These are phyloP conservation scores for Phytophthora cajani DNA, from an alignment of 352 stramenopile genomes.

Conservation along the genomic window DNA sequence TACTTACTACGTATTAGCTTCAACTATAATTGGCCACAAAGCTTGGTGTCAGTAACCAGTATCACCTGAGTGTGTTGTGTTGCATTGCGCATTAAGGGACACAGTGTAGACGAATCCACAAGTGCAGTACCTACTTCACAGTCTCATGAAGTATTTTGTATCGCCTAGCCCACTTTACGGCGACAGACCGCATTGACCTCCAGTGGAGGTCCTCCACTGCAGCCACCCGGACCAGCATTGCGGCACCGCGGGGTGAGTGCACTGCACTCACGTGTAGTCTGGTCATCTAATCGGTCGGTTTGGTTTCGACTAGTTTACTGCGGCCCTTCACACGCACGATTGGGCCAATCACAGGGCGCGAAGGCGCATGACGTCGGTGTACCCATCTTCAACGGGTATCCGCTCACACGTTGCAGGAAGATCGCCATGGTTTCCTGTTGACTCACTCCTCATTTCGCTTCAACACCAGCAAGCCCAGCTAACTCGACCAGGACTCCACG, in stretches of 20 bases:
- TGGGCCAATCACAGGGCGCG: constrained; percentile 22
- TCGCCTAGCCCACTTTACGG: background rate
- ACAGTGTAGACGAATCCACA: background rate
- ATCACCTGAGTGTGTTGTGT: no score
- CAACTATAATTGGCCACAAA: constrained; percentile 8
- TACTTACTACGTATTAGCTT: no score
- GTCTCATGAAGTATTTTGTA: background rate
- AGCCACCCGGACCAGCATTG: constrained; percentile 7
- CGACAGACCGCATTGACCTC: background rate
- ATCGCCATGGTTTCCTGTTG: constrained; percentile 13
- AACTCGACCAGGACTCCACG: background rate
- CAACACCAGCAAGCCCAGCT: constrained; percentile 9
- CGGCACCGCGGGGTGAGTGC: background rate
- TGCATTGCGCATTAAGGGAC: background rate
- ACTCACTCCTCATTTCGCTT: constrained; percentile 26
- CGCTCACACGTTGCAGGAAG: background rate
- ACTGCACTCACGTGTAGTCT: background rate
- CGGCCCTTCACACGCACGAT: constrained; percentile 8
- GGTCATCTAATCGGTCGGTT: constrained; percentile 27
- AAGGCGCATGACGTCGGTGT: constrained; percentile 13
- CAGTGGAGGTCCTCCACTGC: no score
- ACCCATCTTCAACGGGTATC: constrained; percentile 21
- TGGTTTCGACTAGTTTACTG: constrained; percentile 27
- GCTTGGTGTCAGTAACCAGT: background rate
- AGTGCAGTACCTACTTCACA: background rate